Conservation (phyloP, 2,329 filamentous ascomycete species). For the Eutypella sp. region DNA sequence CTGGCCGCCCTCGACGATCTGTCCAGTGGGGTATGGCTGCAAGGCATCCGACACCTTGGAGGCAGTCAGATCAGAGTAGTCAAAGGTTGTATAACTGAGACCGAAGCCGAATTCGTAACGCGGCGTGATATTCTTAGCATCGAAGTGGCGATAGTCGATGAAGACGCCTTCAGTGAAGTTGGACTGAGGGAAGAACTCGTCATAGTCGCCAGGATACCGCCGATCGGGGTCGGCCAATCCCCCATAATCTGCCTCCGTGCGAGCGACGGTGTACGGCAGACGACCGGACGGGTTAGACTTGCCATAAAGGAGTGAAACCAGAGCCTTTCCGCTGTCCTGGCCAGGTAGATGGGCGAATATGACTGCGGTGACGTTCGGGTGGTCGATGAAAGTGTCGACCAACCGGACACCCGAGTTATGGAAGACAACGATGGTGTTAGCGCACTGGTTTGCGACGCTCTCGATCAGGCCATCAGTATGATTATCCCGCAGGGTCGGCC, state of each 20-base stretch:
- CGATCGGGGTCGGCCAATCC: slow-evolving; percentile 18
- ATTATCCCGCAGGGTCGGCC: slow-evolving; percentile 52
- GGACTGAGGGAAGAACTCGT: slow-evolving; percentile 30
- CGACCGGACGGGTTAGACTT: slow-evolving; percentile 35
- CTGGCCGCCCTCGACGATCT: slow-evolving; percentile 35
- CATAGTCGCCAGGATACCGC: slow-evolving; percentile 44
- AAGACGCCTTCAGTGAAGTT: slow-evolving; percentile 27
- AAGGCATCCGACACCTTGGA: slow-evolving; percentile 13
- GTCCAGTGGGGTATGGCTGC: slow-evolving; percentile 27
- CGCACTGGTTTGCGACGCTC: slow-evolving; percentile 40
- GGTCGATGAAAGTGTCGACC: slow-evolving; percentile 43
- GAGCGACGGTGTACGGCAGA: slow-evolving; percentile 41
- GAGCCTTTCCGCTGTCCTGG: slow-evolving; percentile 40
- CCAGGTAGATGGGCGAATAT: slow-evolving; percentile 46
- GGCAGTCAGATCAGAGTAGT: slow-evolving; percentile 34
- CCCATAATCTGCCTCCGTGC: slow-evolving; percentile 37
- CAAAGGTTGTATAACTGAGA: slow-evolving; percentile 48
- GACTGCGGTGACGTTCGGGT: slow-evolving; percentile 45
- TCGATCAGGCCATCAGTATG: slow-evolving; percentile 40
- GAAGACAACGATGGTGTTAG: slow-evolving; percentile 45
- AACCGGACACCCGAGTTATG: slow-evolving; percentile 46
- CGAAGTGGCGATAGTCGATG: slow-evolving; percentile 31
- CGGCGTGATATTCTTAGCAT: slow-evolving; percentile 22
- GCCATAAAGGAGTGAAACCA: slow-evolving; percentile 39
- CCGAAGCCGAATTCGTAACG: slow-evolving; percentile 31